Percentiles rank a stretch among this genome's conserved stretches.
These are phyloP conservation scores for Cadophora malorum DNA, from an alignment of 2,329 filamentous ascomycete species.

Conservation along the genomic window DNA sequence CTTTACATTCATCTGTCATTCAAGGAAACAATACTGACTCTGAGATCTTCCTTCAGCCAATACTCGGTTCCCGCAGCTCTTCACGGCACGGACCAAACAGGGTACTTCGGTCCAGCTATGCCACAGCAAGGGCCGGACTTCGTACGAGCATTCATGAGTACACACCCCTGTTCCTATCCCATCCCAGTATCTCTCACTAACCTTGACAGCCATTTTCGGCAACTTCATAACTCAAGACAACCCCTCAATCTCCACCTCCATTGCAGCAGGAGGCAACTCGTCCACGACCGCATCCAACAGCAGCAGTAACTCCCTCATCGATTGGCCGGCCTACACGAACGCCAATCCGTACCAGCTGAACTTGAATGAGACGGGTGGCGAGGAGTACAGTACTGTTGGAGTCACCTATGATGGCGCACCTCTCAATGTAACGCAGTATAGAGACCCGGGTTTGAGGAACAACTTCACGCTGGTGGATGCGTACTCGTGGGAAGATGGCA, in stretches of 20 bases:
- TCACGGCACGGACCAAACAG: slow-evolving; percentile 47
- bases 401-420: not conserved
- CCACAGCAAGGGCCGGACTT: slow-evolving; percentile 21
- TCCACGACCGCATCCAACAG: not conserved
- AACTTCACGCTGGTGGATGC: slow-evolving; percentile 33
- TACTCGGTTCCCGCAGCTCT: slow-evolving; percentile 48
- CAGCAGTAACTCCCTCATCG: slow-evolving; percentile 3
- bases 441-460: slow-evolving; percentile 28
- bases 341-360: slow-evolving; percentile 26
- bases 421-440: slow-evolving; percentile 31
- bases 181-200: not conserved
- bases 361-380: slow-evolving; percentile 34
- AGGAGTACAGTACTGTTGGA: slow-evolving; percentile 7
- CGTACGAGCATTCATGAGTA: slow-evolving; percentile 25
- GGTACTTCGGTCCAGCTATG: slow-evolving; percentile 40
- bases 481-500: slow-evolving; percentile 29
- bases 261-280: slow-evolving; percentile 13
- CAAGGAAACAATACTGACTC: not conserved
- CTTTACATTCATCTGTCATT: too few species aligned
- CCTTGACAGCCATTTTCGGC: slow-evolving; percentile 26
- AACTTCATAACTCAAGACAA: slow-evolving; percentile 30
- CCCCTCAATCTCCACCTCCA: slow-evolving; percentile 24
- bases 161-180: not conserved
- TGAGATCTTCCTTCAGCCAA: slow-evolving; percentile 39
- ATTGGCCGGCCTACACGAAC: slow-evolving; percentile 25